phyloP scores from a whole-genome alignment of 495 filamentous ascomycete species.

The Evansstolkia leycettana region DNA sequence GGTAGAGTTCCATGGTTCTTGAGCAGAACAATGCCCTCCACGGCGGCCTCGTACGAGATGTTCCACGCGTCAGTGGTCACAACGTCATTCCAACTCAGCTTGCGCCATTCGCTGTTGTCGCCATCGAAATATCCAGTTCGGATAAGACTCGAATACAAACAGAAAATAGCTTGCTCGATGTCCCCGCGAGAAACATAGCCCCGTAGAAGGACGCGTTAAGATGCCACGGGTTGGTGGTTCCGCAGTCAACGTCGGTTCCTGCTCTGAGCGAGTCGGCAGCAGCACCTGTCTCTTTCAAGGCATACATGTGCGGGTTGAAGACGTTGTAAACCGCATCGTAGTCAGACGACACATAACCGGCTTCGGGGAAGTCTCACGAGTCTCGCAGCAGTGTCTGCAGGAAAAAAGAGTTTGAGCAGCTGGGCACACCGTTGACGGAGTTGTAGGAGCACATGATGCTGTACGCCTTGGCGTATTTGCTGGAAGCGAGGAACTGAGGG shows the following conservation, averaged over 20 bases:
- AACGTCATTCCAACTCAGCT: constrained; percentile 41
- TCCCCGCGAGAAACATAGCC: constrained; percentile 34
- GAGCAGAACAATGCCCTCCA: constrained; percentile 45
- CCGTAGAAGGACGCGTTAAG: constrained; percentile 34
- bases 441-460: constrained; percentile 53
- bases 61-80: constrained; percentile 35
- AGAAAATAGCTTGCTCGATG: constrained; percentile 41
- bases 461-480: constrained; percentile 40
- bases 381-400: constrained; percentile 46
- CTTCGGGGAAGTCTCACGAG: constrained; percentile 29
- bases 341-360: constrained; percentile 45
- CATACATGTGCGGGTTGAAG: constrained; percentile 43
- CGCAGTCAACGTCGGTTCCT: constrained; percentile 52
- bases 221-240: constrained; percentile 38
- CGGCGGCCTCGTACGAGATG: constrained; percentile 46
- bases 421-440: constrained; percentile 46
- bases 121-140: constrained; percentile 49
- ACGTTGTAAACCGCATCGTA: constrained; percentile 48
- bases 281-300: constrained; percentile 28
- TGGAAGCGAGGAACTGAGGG: constrained; percentile 22
- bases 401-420: constrained; percentile 42
- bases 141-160: constrained; percentile 43
- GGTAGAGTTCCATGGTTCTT: constrained; percentile 50
- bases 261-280: constrained; percentile 43
- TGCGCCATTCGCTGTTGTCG: constrained; percentile 32